A percentile compares a stretch with the other conserved stretches of the same genome.
These are phyloP conservation scores for Aspergillus heteromorphus DNA, from an alignment of 495 filamentous ascomycete species.

Conservation along the genomic window DNA sequence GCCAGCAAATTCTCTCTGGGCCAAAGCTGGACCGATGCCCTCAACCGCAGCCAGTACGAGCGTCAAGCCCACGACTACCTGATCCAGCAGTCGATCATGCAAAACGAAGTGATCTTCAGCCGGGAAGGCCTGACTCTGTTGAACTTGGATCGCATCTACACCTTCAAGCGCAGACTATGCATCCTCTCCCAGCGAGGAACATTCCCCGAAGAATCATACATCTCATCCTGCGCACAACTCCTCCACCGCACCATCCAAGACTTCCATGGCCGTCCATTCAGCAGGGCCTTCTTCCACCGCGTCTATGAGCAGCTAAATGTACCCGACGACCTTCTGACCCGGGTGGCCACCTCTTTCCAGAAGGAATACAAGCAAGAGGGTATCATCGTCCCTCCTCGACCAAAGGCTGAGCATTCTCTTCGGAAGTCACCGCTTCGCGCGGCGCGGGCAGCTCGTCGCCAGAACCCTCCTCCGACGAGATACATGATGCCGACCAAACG, in stretches of 20 bases:
- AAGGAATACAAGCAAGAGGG: constrained; percentile 48
- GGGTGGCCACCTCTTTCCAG: constrained; percentile 54
- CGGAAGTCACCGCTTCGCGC: constrained; percentile 22
- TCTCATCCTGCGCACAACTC: constrained; percentile 47
- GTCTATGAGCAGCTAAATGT: constrained; percentile 60
- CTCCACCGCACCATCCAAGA: constrained; percentile 58
- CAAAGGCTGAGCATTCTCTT: constrained; percentile 15
- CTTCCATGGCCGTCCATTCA: constrained; percentile 52
- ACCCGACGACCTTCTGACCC: constrained; percentile 45
- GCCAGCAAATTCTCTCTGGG: constrained; percentile 40
- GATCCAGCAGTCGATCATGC: constrained; percentile 57
- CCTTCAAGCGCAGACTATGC: constrained; percentile 61
- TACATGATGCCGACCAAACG: constrained; percentile 18
- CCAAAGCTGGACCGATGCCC: constrained; percentile 39
- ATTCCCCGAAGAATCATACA: constrained; percentile 31
- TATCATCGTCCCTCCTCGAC: constrained; percentile 31
- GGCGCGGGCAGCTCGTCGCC: constrained; percentile 19
- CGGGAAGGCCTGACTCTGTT: constrained; percentile 64
- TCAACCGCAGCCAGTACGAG: constrained; percentile 33
- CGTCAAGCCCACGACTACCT: constrained; percentile 46
- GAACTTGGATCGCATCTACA: constrained; percentile 67
- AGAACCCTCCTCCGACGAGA: constrained; percentile 5
- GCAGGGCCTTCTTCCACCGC: constrained; percentile 52
- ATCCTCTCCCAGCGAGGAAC: constrained; percentile 42
- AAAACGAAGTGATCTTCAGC: constrained; percentile 65